phyloP scores from a whole-genome alignment of 176 grass and related monocot genomes.

The Raddia guianensis region DNA sequence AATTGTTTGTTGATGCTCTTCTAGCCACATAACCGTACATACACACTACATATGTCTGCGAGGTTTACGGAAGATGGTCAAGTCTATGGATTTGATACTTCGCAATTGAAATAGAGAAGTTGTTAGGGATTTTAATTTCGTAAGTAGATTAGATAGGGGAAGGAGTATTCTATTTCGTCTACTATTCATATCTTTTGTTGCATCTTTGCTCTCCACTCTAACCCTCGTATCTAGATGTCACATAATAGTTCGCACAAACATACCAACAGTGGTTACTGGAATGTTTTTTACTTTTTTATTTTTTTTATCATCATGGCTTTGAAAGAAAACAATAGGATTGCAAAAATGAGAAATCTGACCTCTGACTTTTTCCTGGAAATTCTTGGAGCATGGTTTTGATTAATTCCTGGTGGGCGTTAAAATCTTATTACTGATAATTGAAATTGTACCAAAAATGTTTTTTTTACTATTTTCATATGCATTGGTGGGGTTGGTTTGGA shows the following conservation, averaged over 20 bases:
- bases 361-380: neutral
- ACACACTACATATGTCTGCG: neutral
- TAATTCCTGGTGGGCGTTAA: neutral
- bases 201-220: neutral
- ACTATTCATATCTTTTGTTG: neutral
- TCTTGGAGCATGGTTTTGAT: neutral
- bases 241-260: neutral
- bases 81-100: constrained; percentile 3
- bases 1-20: neutral
- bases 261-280: neutral
- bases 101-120: constrained; percentile 24
- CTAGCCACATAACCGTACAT: neutral
- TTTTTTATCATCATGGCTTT: constrained; percentile 5
- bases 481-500: neutral
- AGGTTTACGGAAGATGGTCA: neutral
- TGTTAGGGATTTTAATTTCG: neutral
- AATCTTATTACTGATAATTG: neutral
- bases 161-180: neutral
- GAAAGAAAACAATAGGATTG: neutral
- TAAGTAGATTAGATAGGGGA: neutral
- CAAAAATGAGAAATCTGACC: neutral
- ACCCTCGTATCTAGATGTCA: constrained; percentile 3
- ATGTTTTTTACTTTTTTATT: constrained; percentile 16
- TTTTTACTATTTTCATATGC: neutral
- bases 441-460: neutral